Base-by-base conservation (phyloP, 2,329 filamentous ascomycete species). In the Zopfia rhizophila region DNA sequence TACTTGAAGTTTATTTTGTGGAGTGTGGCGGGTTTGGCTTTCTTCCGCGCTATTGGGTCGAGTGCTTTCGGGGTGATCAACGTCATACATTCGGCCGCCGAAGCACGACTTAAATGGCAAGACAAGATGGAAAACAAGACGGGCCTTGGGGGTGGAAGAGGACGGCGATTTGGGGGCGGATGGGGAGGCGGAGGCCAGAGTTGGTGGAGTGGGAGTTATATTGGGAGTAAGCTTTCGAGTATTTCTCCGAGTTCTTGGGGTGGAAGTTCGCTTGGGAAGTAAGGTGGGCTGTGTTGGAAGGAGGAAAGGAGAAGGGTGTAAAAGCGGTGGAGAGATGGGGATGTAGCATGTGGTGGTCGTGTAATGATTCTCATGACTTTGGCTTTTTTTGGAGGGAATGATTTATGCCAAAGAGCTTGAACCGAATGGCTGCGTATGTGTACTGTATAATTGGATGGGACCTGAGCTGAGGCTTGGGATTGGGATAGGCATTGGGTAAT, bases 1-100 rank as follows among this genome's bases (percentile, higher is more conserved):
- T 99, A 99, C 72, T 82, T 99, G 30, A 88, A 86, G 24, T 94
- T 97, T 74, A 90, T 99, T 66, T 81, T 99, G 16, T 99, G 94
- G 94, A 79, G 83, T 21, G 94, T 99, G 11, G 94, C 94, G 0
- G 81, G 82, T 0, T 76, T 99, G 18, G 94, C 95, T 1, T 76
- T 94, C 5, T 96, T 99, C 80, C 85, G 94, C 54, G 92, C 91
- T 1, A 70, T 97, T 2, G 94, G 94, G 0, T 88, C 83, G 7
- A 86, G 86, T 1, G 83, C 90, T 0, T 99, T 95, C 75, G 86
- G 90, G 2, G 72, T 97, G 48, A 86, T 97, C 64, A 93, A 95
- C 66, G 77, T 87, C 23, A 75, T 99, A 43, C 93, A 96, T 67
- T 87, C 86, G 65, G 78, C 95, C 25, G 90, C 94, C 25, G 93